Evolutionary conservation across 257 asterid species (phyloP).

Genomic region (Apocynum venetum): DNA sequence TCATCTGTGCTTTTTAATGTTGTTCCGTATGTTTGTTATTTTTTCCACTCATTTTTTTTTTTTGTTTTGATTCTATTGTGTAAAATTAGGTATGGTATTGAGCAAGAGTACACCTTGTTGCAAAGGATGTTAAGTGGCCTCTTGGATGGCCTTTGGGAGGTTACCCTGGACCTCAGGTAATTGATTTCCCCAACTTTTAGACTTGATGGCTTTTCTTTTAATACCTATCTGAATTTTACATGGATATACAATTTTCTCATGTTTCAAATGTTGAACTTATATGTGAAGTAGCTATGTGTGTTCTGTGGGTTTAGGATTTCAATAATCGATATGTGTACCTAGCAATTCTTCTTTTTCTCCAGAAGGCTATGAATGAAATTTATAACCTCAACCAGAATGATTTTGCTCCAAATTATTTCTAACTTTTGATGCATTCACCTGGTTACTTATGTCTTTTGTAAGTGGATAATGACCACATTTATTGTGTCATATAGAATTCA

Average conservation of each 20-base stretch:
- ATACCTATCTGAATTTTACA: no score
- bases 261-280: not conserved
- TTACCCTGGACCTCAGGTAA: slow-evolving; percentile 93
- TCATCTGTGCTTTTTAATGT: not conserved
- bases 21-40: no score
- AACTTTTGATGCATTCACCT: not conserved
- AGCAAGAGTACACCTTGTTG: slow-evolving; percentile 90
- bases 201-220: not conserved
- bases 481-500: no score
- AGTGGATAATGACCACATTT: not conserved
- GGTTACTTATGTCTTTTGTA: not conserved
- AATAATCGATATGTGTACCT: no score
- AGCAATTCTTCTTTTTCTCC: no score
- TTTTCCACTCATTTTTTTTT: no score
- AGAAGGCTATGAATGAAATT: no score
- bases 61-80: not conserved
- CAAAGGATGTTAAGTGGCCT: slow-evolving; percentile 80
- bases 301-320: no score
- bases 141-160: slow-evolving; percentile 95
- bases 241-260: no score
- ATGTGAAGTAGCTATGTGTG: no score
- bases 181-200: not conserved
- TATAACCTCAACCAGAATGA: no score
- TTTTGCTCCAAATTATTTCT: no score
- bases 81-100: slow-evolving; percentile 76